Evolutionary conservation across 75 land plant genomes (phyloP), one percentile per base, ranked within the genome.

Genomic region (Sequoia sempervirens): DNA sequence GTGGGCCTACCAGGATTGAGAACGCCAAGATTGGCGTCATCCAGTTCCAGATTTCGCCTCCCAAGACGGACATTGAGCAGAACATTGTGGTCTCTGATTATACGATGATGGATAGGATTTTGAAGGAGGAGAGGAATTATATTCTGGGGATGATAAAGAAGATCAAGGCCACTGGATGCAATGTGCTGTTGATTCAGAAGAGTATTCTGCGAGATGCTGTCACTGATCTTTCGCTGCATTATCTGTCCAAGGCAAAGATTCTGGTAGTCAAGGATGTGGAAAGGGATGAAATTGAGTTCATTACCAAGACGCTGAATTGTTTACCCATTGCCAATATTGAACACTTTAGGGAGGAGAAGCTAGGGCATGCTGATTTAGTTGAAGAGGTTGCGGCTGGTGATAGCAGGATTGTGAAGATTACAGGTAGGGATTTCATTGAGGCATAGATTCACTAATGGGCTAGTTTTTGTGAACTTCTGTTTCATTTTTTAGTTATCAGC

Each of bases 61-160:
- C 99, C 23, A 97, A 97, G 84, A 97, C 99, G 37, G 99, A 97
- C 80, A 97, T 97, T 75, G 99, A 97, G 89, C 99, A 97, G 92
- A 95, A 92, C 85, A 91, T 96, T 52, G 89, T 97, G 58, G 99
- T 97, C 6, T 97, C 99, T 7, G 99, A 95, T 83, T 97, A 97
- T 79, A 85, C 99, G 1, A 97, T 95, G 87, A 95, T 96, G 98
- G 98, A 96, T 80, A 86, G 99, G 84, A 97, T 97, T 14, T 86
- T 97, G 79, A 94, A 94, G 81, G 99, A 97, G 90, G 99, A 97
- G 93, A 85, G 99, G 79, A 95, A 97, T 72, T 92, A 95, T 73
- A 97, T 95, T 73, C 82, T 97, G 81, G 94, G 95, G 0, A 97
- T 97, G 91, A 92, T 97, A 70, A 97, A 95, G 91, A 97, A 95